A percentile compares a stretch with the other conserved stretches of the same genome.
Conservation (phyloP, 1,284 basidiomycete species). For the Termitomyces sp. region DNA sequence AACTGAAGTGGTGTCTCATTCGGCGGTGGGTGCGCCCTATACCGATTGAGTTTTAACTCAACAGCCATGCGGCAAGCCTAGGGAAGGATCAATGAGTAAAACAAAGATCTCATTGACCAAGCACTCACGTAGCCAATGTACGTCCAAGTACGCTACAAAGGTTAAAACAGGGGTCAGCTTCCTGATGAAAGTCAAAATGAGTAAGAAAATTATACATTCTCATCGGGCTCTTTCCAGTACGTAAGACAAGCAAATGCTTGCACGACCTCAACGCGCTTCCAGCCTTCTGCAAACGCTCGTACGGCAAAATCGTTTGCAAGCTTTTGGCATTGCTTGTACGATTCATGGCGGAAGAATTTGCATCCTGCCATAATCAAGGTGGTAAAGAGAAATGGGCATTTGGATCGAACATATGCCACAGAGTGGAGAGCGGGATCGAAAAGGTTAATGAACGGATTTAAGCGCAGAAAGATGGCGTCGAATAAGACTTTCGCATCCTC, state of each 20-base stretch:
- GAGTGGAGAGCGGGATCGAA: conserved; percentile 79
- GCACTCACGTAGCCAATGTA: conserved; percentile 73
- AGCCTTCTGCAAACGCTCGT: conserved; percentile 70
- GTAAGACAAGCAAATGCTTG: conserved; percentile 82
- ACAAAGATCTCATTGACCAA: conserved; percentile 5
- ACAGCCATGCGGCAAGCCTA: conserved; percentile 84
- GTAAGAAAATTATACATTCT: conserved; percentile 45
- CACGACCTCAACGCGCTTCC: conserved; percentile 75
- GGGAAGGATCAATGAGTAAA: conserved; percentile 10
- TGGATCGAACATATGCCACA: conserved; percentile 64
- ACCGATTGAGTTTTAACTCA: conserved; percentile 72
- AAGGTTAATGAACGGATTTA: conserved; percentile 82
- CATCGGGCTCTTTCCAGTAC: conserved; percentile 84
- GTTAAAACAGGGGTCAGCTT: conserved; percentile 10
- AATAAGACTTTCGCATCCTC: conserved; percentile 64
- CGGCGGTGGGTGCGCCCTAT: conserved; percentile 43
- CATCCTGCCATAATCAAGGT: conserved; percentile 77
- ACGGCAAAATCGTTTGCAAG: conserved; percentile 67
- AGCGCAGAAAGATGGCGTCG: conserved; percentile 69
- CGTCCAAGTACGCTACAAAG: conserved; percentile 66
- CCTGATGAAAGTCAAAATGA: conserved; percentile 5
- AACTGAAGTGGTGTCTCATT: conserved; percentile 60
- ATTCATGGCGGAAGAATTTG: conserved; percentile 75
- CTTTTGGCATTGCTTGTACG: conserved; percentile 62
- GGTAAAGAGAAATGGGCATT: conserved; percentile 76